These are phyloP conservation scores for Tolypocladium inflatum DNA, from an alignment of 2,329 filamentous ascomycete genomes.

Conservation along the genomic window DNA sequence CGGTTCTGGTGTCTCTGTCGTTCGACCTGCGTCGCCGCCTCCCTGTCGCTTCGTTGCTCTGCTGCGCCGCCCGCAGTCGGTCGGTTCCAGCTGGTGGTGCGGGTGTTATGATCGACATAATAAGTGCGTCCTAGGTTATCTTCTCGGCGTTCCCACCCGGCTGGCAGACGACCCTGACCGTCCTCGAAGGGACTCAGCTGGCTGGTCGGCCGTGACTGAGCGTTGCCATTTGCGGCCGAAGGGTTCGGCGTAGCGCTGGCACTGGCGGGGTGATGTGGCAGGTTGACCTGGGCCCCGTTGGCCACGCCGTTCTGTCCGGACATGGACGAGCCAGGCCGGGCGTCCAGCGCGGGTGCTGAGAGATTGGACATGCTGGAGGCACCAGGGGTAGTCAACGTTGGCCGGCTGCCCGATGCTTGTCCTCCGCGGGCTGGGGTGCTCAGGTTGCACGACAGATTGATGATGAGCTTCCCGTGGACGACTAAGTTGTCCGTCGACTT, in stretches of 20 bases:
- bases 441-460: conserved; percentile 91
- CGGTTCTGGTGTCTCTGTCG: conserved; percentile 90
- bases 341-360: conserved; percentile 32
- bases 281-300: conserved; percentile 27
- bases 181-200: conserved; percentile 89
- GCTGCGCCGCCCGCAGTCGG: conserved; percentile 71
- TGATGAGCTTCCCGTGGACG: conserved; percentile 93
- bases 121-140: conserved; percentile 94
- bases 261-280: conserved; percentile 39
- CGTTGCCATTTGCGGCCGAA: conserved; percentile 17
- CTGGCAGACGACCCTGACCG: conserved; percentile 81
- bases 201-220: conserved; percentile 22
- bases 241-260: conserved; percentile 26
- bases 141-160: conserved; percentile 92
- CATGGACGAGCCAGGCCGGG: conserved; percentile 43
- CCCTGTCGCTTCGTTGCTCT: conserved; percentile 63
- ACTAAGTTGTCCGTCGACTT: conserved; percentile 98
- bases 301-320: conserved; percentile 37
- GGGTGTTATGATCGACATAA: conserved; percentile 95
- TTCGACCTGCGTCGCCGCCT: conserved; percentile 87
- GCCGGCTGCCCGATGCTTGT: conserved; percentile 34
- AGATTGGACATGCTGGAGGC: conserved; percentile 34
- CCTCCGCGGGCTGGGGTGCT: conserved; percentile 52
- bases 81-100: conserved; percentile 92
- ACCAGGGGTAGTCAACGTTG: conserved; percentile 33